A percentile compares a stretch with the other conserved stretches of the same genome.
Conservation (phyloP, 352 stramenopile species). For the Phytophthora agathidicida region DNA sequence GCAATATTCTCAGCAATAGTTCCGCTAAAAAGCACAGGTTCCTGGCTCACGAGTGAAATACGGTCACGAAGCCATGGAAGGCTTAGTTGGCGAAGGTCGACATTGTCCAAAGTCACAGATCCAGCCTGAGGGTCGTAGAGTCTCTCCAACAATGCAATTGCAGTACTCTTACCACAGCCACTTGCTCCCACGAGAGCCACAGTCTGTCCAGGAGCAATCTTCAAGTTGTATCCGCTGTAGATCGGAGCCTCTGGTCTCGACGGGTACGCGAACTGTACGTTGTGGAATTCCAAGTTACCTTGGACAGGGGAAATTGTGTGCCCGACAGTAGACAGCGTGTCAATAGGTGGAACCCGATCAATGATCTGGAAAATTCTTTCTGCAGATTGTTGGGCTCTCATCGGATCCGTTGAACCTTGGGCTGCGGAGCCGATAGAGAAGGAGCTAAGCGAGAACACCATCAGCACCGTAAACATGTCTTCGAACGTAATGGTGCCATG, state of each 20-base stretch:
- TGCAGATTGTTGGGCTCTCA: slow-evolving; percentile 14
- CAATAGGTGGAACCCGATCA: slow-evolving; percentile 46
- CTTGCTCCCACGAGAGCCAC: slow-evolving; percentile 87
- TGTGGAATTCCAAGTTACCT: background rate
- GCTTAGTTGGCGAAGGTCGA: slow-evolving; percentile 66
- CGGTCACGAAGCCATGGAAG: slow-evolving; percentile 40
- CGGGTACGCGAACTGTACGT: slow-evolving; percentile 31
- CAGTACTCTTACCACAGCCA: slow-evolving; percentile 88
- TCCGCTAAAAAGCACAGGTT: slow-evolving; percentile 68
- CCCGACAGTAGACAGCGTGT: slow-evolving; percentile 8
- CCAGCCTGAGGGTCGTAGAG: slow-evolving; percentile 33
- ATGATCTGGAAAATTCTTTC: slow-evolving; percentile 61
- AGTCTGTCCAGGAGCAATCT: slow-evolving; percentile 55
- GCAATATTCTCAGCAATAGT: slow-evolving; percentile 58
- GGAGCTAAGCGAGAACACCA: background rate
- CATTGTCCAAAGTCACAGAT: slow-evolving; percentile 65
- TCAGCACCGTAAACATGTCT: background rate
- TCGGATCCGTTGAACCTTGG: background rate
- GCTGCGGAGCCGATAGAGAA: background rate
- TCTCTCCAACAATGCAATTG: slow-evolving; percentile 60
- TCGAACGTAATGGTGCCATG: background rate
- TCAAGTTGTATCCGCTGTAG: slow-evolving; percentile 73
- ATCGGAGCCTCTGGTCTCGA: slow-evolving; percentile 53
- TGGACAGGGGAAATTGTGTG: background rate
- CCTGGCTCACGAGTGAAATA: slow-evolving; percentile 71